Evolutionary conservation across 371 early-diverging fungal genomes (phyloP).

Genomic region (Syncephalastrum racemosum): DNA sequence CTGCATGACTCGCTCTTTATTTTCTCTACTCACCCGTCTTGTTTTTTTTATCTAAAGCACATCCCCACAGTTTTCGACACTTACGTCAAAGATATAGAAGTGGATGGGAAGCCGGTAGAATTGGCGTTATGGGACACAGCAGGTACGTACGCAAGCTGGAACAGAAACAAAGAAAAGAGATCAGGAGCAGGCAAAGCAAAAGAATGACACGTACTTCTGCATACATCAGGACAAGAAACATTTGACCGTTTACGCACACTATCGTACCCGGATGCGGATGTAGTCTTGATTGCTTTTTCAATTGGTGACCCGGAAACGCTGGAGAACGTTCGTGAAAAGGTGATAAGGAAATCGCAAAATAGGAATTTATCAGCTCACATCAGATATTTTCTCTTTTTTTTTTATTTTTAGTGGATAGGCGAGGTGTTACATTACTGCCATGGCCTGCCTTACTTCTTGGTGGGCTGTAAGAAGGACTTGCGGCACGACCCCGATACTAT

Average conservation of each 20-base stretch:
- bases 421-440: constrained; percentile 79
- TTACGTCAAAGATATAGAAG: constrained; percentile 61
- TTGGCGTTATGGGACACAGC: constrained; percentile 77
- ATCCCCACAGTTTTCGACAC: constrained; percentile 69
- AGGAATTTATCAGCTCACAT: not conserved
- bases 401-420: constrained; percentile 75
- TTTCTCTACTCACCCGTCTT: constrained; percentile 6
- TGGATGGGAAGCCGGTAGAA: constrained; percentile 61
- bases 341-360: constrained; percentile 12
- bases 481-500: constrained; percentile 67
- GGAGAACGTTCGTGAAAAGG: constrained; percentile 80
- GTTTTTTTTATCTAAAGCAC: constrained; percentile 26
- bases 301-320: constrained; percentile 79
- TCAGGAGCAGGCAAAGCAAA: not conserved
- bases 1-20: constrained; percentile 8
- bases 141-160: constrained; percentile 8
- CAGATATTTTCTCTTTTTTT: constrained; percentile 6
- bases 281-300: constrained; percentile 83
- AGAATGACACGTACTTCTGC: not conserved
- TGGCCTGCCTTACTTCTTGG: constrained; percentile 75
- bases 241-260: constrained; percentile 90
- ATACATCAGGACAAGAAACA: constrained; percentile 75
- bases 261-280: constrained; percentile 89
- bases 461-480: constrained; percentile 85
- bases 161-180: not conserved